Conservation (phyloP, 345 rosid genomes). For the Rubroshorea leprosula region DNA sequence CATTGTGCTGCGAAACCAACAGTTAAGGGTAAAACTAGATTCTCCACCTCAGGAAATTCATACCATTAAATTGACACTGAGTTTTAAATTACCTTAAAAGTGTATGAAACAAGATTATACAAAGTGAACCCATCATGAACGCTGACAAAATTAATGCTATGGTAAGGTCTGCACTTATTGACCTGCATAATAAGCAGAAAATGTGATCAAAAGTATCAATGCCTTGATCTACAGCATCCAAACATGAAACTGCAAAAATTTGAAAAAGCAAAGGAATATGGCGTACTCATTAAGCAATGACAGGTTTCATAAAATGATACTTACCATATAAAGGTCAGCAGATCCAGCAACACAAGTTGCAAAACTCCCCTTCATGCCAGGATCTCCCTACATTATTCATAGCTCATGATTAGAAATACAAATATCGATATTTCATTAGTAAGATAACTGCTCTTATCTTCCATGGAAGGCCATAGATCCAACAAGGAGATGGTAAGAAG, state of each 20-base stretch:
- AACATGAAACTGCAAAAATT: constrained; percentile 1
- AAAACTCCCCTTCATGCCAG: constrained; percentile 85
- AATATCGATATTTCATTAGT: neutral
- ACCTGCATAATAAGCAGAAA: constrained; percentile 41
- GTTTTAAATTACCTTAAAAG: constrained; percentile 51
- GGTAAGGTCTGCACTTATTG: constrained; percentile 85
- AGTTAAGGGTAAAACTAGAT: constrained; percentile 6
- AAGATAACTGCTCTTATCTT: neutral
- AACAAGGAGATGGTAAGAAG: too few species aligned
- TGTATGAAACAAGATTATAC: constrained; percentile 82
- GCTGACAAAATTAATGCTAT: constrained; percentile 69
- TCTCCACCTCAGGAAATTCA: neutral
- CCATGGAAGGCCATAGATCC: too few species aligned
- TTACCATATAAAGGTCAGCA: constrained; percentile 73
- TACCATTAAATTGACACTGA: constrained; percentile 12
- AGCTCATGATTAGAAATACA: neutral
- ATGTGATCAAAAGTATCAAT: neutral
- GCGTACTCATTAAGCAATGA: neutral
- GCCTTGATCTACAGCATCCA: constrained; percentile 1
- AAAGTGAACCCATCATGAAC: constrained; percentile 96
- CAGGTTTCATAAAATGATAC: constrained; percentile 14
- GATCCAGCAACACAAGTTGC: constrained; percentile 91
- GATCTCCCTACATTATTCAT: constrained; percentile 55
- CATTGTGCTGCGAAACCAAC: constrained; percentile 70
- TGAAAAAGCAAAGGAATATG: neutral